These are phyloP conservation scores for Pezicula radicicola DNA, from an alignment of 2,329 filamentous ascomycete genomes.

Conservation along the genomic window DNA sequence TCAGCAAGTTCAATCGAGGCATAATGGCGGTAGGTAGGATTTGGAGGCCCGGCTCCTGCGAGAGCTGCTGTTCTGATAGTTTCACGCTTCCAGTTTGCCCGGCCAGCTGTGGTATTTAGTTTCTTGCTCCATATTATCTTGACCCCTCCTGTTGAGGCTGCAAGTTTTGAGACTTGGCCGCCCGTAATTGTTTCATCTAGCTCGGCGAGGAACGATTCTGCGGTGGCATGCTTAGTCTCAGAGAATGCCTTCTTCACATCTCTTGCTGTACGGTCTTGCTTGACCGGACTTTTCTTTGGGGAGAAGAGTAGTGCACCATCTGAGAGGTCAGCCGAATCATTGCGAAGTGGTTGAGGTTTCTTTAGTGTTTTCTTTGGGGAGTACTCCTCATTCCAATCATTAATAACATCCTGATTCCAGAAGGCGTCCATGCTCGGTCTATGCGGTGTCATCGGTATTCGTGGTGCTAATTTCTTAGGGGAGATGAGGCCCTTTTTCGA, in stretches of 20 bases:
- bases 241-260: conserved; percentile 60
- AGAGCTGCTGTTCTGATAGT: conserved; percentile 35
- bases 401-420: conserved; percentile 56
- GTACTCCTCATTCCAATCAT: conserved; percentile 63
- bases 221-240: conserved; percentile 57
- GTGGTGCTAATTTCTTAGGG: conserved; percentile 25
- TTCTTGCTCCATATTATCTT: conserved; percentile 72
- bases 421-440: conserved; percentile 53
- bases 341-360: conserved; percentile 14
- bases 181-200: conserved; percentile 65
- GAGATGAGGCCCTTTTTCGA: conserved; percentile 18
- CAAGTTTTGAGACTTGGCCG: conserved; percentile 55
- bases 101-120: conserved; percentile 76
- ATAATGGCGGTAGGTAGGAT: conserved; percentile 45
- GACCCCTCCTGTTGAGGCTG: conserved; percentile 65
- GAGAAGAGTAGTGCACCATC: conserved; percentile 6
- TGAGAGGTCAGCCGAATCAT: background rate
- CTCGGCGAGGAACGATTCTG: conserved; percentile 60
- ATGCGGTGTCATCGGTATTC: conserved; percentile 53
- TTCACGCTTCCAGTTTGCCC: conserved; percentile 69
- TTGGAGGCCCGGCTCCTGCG: conserved; percentile 3
- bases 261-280: conserved; percentile 31
- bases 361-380: conserved; percentile 44
- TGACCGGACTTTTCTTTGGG: conserved; percentile 29
- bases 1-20: conserved; percentile 85